Percentiles rank a stretch among this genome's conserved stretches.
These are phyloP conservation scores for Carex parvula DNA, from an alignment of 176 grass and related monocot species.

Conservation along the genomic window DNA sequence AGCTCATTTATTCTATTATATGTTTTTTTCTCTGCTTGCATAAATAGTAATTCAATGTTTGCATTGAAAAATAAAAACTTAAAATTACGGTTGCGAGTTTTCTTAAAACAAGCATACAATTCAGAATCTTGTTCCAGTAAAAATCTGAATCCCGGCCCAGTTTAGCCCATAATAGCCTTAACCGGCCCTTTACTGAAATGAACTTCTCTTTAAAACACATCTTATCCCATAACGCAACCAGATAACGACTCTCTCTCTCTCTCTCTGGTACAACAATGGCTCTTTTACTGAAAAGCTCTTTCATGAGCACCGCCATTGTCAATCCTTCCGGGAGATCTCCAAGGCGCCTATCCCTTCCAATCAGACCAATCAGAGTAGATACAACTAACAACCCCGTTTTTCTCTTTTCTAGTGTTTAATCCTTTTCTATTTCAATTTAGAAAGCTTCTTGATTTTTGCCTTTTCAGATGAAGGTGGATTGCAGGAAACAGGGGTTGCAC, in stretches of 20 bases:
- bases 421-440: background rate
- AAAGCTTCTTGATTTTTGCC: background rate
- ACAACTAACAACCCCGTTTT: conserved; percentile 27
- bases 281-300: conserved; percentile 58
- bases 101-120: too few species aligned
- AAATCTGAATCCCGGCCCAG: background rate
- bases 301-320: conserved; percentile 42
- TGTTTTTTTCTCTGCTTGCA: too few species aligned
- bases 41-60: too few species aligned
- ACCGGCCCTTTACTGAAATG: background rate
- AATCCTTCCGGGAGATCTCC: conserved; percentile 9
- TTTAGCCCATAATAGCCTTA: background rate
- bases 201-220: background rate
- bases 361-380: conserved; percentile 41
- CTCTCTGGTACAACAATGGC: conserved; percentile 40
- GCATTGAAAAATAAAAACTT: too few species aligned
- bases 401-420: background rate
- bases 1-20: too few species aligned
- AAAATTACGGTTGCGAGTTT: too few species aligned
- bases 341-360: conserved; percentile 25
- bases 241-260: background rate
- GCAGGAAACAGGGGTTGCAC: conserved; percentile 92
- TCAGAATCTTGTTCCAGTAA: too few species aligned
- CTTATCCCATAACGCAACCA: background rate
- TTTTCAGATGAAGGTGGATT: conserved; percentile 53